phyloP scores from a whole-genome alignment of 345 rosid genomes.

The Syzygium jambos region DNA sequence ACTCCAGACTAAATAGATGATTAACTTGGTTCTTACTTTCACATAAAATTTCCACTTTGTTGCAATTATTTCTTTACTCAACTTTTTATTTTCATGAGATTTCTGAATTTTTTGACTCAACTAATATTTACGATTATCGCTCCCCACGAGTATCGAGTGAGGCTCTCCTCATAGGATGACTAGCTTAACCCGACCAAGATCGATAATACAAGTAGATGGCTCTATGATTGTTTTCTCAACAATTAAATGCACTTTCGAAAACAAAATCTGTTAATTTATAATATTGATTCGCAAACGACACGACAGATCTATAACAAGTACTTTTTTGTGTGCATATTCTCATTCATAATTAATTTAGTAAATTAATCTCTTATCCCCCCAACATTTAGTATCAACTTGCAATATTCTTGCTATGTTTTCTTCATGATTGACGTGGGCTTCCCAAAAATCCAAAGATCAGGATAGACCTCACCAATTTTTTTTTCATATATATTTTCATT shows the following conservation, averaged over 20 bases:
- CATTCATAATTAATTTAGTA: background rate
- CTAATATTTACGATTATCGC: accelerated
- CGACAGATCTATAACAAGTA: no score
- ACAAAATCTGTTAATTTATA: background rate
- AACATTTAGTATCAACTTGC: background rate
- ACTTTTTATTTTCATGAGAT: background rate
- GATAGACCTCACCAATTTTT: background rate
- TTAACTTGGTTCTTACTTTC: background rate
- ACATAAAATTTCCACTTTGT: background rate
- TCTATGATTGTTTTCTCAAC: background rate
- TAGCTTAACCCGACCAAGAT: background rate
- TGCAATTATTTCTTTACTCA: background rate
- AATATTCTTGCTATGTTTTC: background rate
- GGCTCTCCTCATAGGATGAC: background rate
- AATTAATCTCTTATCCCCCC: background rate
- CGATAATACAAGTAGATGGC: background rate
- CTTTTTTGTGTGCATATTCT: background rate
- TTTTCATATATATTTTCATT: background rate
- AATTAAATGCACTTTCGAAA: background rate
- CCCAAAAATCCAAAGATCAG: background rate
- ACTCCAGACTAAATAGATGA: background rate
- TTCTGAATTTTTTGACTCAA: background rate
- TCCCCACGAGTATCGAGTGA: background rate
- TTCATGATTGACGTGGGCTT: background rate
- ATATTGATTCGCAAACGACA: background rate